Evolutionary conservation across 2,329 filamentous ascomycete genomes (phyloP).

Genomic region (Chalaropsis ovoidea): DNA sequence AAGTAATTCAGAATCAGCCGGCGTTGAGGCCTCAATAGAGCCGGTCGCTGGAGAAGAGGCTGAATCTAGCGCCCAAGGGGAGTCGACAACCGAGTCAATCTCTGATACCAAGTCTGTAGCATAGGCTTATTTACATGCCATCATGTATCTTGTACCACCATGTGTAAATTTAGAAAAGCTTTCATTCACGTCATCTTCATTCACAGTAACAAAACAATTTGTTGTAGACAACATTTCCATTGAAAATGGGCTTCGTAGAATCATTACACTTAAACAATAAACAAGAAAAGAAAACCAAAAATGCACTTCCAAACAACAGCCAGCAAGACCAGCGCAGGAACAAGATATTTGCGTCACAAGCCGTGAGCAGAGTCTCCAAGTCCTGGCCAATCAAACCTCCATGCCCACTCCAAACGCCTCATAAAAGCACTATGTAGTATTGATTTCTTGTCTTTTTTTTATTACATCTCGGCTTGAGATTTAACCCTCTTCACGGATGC

Average conservation of each 20-base stretch:
- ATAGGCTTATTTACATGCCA: too few relatives aligned
- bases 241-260: constrained; percentile 19
- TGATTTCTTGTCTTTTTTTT: constrained; percentile 24
- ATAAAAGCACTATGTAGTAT: constrained; percentile 17
- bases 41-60: not conserved
- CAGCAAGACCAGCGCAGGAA: constrained; percentile 1
- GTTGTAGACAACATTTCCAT: constrained; percentile 19
- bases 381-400: constrained; percentile 15
- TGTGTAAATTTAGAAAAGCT: not conserved
- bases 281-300: constrained; percentile 15
- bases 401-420: constrained; percentile 21
- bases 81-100: too few relatives aligned
- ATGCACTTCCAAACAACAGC: constrained; percentile 16
- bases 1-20: not conserved
- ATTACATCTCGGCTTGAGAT: constrained; percentile 5
- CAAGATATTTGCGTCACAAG: not conserved
- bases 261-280: constrained; percentile 21
- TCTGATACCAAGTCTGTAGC: too few relatives aligned
- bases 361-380: not conserved
- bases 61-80: not conserved
- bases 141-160: not conserved
- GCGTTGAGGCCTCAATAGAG: not conserved
- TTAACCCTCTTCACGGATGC: not conserved
- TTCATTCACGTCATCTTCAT: too few relatives aligned
- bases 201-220: not conserved